Conservation (phyloP, 179 eudicot species). For the Vitellaria paradoxa region DNA sequence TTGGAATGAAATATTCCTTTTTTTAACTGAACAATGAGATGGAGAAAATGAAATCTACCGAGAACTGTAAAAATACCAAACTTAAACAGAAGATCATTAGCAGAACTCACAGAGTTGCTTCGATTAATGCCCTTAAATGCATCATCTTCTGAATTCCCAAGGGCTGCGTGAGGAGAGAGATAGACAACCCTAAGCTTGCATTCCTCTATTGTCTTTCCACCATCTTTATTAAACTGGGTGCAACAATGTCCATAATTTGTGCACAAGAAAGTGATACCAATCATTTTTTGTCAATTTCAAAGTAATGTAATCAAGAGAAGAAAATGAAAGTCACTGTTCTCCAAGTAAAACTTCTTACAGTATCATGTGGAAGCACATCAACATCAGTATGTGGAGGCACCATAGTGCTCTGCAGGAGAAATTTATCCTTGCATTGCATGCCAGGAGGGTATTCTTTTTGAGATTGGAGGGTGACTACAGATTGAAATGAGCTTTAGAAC, state of each 20-base stretch:
- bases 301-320: background rate
- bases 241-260: conserved; percentile 10
- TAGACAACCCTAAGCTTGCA: conserved; percentile 80
- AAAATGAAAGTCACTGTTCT: no score
- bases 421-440: conserved; percentile 85
- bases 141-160: conserved; percentile 43
- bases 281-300: background rate
- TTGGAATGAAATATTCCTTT: background rate
- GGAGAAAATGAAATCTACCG: background rate
- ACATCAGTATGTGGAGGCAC: conserved; percentile 59
- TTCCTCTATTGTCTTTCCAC: conserved; percentile 74
- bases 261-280: background rate
- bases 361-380: conserved; percentile 70
- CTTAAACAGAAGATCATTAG: background rate
- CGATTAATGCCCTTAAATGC: conserved; percentile 30
- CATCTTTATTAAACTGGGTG: conserved; percentile 71
- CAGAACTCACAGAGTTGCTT: conserved; percentile 54
- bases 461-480: conserved; percentile 86
- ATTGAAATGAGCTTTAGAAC: conserved; percentile 14
- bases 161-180: conserved; percentile 39
- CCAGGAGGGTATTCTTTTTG: conserved; percentile 79
- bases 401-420: conserved; percentile 79
- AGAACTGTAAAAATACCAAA: background rate
- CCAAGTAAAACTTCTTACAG: conserved; percentile 41
- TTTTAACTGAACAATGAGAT: background rate